Conservation (phyloP, 257 asterid species). For the Scutellaria minor region DNA sequence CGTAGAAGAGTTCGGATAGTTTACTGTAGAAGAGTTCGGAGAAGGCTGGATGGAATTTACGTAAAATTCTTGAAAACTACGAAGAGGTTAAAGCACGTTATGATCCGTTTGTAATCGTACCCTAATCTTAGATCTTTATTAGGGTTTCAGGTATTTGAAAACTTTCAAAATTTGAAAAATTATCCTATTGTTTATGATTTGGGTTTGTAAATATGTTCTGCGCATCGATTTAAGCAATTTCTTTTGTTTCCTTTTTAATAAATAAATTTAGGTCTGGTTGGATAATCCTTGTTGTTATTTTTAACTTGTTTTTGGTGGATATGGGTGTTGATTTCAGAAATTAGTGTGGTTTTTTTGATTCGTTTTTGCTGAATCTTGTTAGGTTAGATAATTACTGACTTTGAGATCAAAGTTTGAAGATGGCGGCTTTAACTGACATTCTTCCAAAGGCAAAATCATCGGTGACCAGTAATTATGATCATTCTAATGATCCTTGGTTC, state of each 20-base stretch:
- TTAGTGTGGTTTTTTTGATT: slow-evolving; percentile 13
- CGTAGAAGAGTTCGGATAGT: too few species aligned
- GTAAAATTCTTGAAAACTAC: too few species aligned
- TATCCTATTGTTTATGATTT: background rate
- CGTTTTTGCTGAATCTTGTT: slow-evolving; percentile 22
- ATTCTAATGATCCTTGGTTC: slow-evolving; percentile 63
- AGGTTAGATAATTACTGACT: background rate
- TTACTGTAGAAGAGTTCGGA: too few species aligned
- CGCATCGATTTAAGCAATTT: background rate
- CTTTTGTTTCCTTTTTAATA: background rate
- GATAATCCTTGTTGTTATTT: too few species aligned
- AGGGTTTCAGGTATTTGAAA: slow-evolving; percentile 13
- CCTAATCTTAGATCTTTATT: slow-evolving; percentile 27
- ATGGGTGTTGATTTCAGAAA: slow-evolving; percentile 17
- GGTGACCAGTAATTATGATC: slow-evolving; percentile 46
- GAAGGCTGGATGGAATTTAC: too few species aligned
- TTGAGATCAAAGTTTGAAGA: slow-evolving; percentile 33
- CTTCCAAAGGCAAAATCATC: slow-evolving; percentile 59
- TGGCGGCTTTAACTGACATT: slow-evolving; percentile 53
- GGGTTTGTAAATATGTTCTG: background rate
- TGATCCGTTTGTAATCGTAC: background rate
- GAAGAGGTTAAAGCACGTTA: too few species aligned
- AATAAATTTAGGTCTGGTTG: background rate
- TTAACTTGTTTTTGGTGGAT: background rate
- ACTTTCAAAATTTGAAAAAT: background rate